Percentiles rank a stretch among this genome's conserved stretches.
These are phyloP conservation scores for Globisporangium rhizosaccharum DNA, from an alignment of 352 stramenopile genomes.

Conservation along the genomic window DNA sequence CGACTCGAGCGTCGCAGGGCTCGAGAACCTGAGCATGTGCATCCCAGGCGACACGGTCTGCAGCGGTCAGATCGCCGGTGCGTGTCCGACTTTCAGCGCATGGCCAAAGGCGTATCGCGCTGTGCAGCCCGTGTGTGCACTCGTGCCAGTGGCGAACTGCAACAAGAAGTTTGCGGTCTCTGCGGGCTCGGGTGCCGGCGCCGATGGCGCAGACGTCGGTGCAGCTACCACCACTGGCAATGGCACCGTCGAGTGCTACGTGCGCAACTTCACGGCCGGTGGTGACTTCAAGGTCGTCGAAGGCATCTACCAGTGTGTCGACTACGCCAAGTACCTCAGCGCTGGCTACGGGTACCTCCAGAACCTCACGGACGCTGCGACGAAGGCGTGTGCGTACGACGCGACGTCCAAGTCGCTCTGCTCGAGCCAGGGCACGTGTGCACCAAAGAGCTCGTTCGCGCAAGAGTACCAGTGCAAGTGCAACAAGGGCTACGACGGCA, in stretches of 20 bases:
- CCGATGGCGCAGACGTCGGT: conserved; percentile 12
- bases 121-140: conserved; percentile 68
- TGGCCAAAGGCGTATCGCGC: conserved; percentile 66
- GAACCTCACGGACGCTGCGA: conserved; percentile 55
- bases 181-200: conserved; percentile 14
- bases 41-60: conserved; percentile 49
- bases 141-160: conserved; percentile 59
- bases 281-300: conserved; percentile 37
- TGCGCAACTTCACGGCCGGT: conserved; percentile 53
- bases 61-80: conserved; percentile 49
- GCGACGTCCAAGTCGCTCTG: conserved; percentile 42
- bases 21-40: conserved; percentile 68
- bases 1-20: conserved; percentile 41
- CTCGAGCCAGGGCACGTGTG: conserved; percentile 66
- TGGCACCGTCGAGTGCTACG: conserved; percentile 62
- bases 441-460: conserved; percentile 43
- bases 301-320: conserved; percentile 75
- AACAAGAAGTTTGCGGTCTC: conserved; percentile 45
- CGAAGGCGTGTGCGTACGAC: conserved; percentile 48
- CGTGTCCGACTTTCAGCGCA: conserved; percentile 68
- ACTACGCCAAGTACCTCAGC: conserved; percentile 53
- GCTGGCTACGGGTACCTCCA: conserved; percentile 53
- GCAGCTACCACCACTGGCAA: conserved; percentile 15
- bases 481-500: conserved; percentile 60
- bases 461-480: conserved; percentile 74